Base-by-base conservation (phyloP, 495 filamentous ascomycete species). In the Cladorrhinum samala region DNA sequence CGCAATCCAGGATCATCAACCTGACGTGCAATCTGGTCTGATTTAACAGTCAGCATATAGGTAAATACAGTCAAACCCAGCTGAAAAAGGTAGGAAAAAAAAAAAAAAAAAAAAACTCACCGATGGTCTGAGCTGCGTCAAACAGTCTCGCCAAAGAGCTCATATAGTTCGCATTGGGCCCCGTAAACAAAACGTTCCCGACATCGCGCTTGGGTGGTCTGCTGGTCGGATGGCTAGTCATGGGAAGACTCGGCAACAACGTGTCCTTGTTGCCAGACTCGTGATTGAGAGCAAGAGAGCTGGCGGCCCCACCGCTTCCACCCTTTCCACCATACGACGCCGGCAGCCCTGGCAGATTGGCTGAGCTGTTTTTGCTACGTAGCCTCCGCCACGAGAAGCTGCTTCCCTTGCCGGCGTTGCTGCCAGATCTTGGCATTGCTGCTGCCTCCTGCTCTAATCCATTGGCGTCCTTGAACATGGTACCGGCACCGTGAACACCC, bases 21-120 rank as follows among this genome's bases (percentile, higher is more conserved):
- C 73, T 95, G 91, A 46, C 92, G 88, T 17, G 89, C 88, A 64
- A 98, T 91, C 81, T 93, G 89, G 77, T 98, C 93, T 96, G 59
- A 51, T 25, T 20, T 21, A 18, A 4, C 49, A 21, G 54, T 66
- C n/a, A n/a, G n/a, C n/a, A n/a, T n/a, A n/a, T n/a, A n/a, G n/a
- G n/a, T n/a, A n/a, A 25, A 66, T 60, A 39, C 48, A 33, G 44
- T 11, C 9, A 27, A 23, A 14, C n/a, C 9, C 5, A 6, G 3
- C 17, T 17, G 7, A 9, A 21, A 38, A 38, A 46, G 58, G 44
- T 46, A 18, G 8, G 43, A n/a, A 13, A 23, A 23, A 25, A 23
- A n/a, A 21, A 23, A 18, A 43, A 1, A 25, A 37, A 48, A 17
- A 19, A 58, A 24, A 33, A 78, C 87, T 75, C 77, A 96, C 93